These are phyloP conservation scores for Monosporascus sp. DNA, from an alignment of 2,329 filamentous ascomycete genomes.

Conservation along the genomic window DNA sequence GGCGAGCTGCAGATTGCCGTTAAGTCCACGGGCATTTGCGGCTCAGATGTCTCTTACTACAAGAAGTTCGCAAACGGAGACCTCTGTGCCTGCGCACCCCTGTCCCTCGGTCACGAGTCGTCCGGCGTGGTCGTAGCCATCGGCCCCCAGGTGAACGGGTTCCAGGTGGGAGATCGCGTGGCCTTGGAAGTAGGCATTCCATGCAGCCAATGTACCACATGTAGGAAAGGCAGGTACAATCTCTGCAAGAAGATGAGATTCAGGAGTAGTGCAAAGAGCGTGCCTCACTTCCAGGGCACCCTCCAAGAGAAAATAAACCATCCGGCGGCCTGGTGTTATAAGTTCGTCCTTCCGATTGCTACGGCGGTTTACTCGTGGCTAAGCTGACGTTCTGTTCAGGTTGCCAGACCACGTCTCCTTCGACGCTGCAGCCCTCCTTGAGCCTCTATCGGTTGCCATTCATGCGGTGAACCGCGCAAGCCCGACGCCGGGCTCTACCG, in stretches of 20 bases:
- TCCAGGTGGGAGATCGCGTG: conserved; percentile 51
- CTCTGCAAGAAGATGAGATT: conserved; percentile 58
- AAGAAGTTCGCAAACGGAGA: conserved; percentile 68
- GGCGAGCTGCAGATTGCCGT: conserved; percentile 61
- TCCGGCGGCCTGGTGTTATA: conserved; percentile 57
- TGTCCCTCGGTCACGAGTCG: conserved; percentile 60
- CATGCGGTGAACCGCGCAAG: conserved; percentile 54
- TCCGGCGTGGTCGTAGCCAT: conserved; percentile 53
- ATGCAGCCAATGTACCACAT: conserved; percentile 31
- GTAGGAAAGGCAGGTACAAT: conserved; percentile 52
- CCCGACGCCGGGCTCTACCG: conserved; percentile 46
- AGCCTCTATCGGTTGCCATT: conserved; percentile 57
- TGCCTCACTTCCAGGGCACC: conserved; percentile 59
- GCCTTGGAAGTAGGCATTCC: conserved; percentile 35
- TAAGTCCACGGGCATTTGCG: conserved; percentile 62
- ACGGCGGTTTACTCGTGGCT: conserved; percentile 1
- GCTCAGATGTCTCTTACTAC: conserved; percentile 66
- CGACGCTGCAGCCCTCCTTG: conserved; percentile 54
- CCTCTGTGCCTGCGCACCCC: conserved; percentile 58
- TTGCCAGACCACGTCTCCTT: conserved; percentile 55
- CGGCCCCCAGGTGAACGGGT: conserved; percentile 46
- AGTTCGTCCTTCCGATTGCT: conserved; percentile 32
- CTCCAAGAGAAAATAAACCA: conserved; percentile 59
- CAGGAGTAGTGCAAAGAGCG: conserved; percentile 55
- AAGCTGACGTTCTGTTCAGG: conserved; percentile 28